A percentile compares a stretch with the other conserved stretches of the same genome.
phyloP scores from a whole-genome alignment of 23 red algal species.

The Agarophyton chilense region DNA sequence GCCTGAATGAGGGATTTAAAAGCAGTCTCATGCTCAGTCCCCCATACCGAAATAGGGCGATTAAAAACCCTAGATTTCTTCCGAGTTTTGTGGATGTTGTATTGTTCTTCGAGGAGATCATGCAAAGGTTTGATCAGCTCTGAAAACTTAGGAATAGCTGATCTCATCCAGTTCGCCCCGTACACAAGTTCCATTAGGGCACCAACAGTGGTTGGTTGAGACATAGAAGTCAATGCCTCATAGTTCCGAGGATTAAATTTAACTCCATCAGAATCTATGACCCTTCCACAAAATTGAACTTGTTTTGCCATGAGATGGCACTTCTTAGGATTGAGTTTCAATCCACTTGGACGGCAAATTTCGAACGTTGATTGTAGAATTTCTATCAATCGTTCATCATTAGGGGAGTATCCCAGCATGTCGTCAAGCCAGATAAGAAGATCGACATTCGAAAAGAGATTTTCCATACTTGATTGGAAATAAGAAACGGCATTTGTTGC shows the following conservation, averaged over 20 bases:
- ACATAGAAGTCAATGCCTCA: background rate
- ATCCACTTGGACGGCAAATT: background rate
- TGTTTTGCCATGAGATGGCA: background rate
- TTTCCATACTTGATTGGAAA: conserved; percentile 53
- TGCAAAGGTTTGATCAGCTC: background rate
- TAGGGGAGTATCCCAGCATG: background rate
- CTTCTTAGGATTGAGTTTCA: conserved; percentile 34
- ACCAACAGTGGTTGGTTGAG: background rate
- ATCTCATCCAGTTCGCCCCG: conserved; percentile 43
- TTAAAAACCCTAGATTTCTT: no score
- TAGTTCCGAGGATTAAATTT: background rate
- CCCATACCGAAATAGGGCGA: no score
- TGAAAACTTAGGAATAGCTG: conserved; percentile 2
- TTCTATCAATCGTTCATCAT: no score
- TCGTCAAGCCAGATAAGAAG: conserved; percentile 40
- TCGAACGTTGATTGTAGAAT: background rate
- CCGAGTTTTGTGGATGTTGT: no score
- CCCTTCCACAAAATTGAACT: conserved; percentile 34
- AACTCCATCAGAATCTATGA: background rate
- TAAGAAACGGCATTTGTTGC: conserved; percentile 10
- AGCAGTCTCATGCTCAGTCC: no score
- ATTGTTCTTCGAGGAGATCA: background rate
- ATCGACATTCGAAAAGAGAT: background rate
- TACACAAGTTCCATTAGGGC: conserved; percentile 28
- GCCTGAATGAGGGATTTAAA: no score